Evolutionary conservation across 1,139 yeast species (phyloP).

Genomic region (Keqinozyma sinolaborantium): DNA sequence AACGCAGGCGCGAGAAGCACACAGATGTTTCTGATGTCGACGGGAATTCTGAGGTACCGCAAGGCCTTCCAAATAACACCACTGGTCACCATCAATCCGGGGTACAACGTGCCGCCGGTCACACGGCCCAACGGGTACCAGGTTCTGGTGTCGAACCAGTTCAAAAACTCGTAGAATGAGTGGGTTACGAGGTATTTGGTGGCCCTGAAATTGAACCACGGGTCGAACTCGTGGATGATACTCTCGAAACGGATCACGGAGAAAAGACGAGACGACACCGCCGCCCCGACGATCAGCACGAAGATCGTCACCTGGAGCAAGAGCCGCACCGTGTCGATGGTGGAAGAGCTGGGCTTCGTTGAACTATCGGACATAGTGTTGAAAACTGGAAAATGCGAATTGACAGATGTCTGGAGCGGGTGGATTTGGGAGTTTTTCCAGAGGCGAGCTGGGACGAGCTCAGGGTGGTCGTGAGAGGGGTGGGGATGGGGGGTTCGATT

Average conservation of each 20-base stretch:
- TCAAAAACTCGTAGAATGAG: constrained; percentile 85
- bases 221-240: constrained; percentile 97
- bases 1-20: constrained; percentile 96
- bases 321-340: constrained; percentile 38
- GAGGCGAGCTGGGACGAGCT: too few species aligned
- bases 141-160: constrained; percentile 98
- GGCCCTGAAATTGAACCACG: constrained; percentile 98
- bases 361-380: background rate
- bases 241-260: constrained; percentile 87
- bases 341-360: constrained; percentile 14
- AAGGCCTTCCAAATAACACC: constrained; percentile 82
- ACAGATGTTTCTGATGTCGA: constrained; percentile 94
- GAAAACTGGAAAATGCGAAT: too few species aligned
- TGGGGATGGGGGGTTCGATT: too few species aligned
- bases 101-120: constrained; percentile 97
- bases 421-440: too few species aligned
- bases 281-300: constrained; percentile 80
- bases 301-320: constrained; percentile 64
- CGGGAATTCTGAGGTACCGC: constrained; percentile 68
- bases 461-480: too few species aligned
- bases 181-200: constrained; percentile 83
- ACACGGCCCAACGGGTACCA: constrained; percentile 99
- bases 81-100: constrained; percentile 97
- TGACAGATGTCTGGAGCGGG: too few species aligned
- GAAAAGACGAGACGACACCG: constrained; percentile 80